Percentiles rank a stretch among this genome's conserved stretches.
Conservation (phyloP, 2,329 filamentous ascomycete species). For the Gremmenia infestans region DNA sequence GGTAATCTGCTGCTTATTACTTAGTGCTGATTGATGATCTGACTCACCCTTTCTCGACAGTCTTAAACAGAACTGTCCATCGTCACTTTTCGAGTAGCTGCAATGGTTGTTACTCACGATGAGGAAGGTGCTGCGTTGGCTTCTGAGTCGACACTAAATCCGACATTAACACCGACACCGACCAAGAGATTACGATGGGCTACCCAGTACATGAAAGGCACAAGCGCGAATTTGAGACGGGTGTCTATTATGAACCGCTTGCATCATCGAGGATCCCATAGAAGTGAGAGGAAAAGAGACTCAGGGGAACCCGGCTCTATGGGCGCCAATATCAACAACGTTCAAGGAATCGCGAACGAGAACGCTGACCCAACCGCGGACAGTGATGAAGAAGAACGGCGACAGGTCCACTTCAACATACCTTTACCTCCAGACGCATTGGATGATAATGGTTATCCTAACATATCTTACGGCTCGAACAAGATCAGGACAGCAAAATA, state of each 20-base stretch:
- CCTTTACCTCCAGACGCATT: constrained; percentile 68
- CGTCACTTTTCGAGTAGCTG: no score
- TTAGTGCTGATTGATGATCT: no score
- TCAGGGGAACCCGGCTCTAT: constrained; percentile 32
- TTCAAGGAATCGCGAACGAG: constrained; percentile 25
- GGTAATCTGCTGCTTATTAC: no score
- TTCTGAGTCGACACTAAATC: constrained; percentile 33
- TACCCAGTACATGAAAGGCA: constrained; percentile 77
- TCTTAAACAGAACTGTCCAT: no score
- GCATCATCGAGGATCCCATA: constrained; percentile 50
- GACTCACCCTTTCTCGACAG: no score
- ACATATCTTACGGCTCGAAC: constrained; percentile 72
- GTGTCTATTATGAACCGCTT: constrained; percentile 74
- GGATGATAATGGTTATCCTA: constrained; percentile 75
- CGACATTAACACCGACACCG: constrained; percentile 40
- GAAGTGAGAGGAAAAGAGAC: constrained; percentile 64
- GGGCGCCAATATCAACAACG: constrained; percentile 18
- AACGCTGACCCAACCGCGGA: constrained; percentile 33
- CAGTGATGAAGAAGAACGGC: constrained; percentile 34
- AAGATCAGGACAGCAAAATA: constrained; percentile 99
- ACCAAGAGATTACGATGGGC: constrained; percentile 90
- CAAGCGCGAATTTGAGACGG: constrained; percentile 73
- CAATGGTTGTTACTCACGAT: no score
- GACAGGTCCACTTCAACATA: constrained; percentile 79
- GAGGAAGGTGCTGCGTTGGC: no score